Evolutionary conservation across 2,329 filamentous ascomycete genomes (phyloP).

Genomic region (Microdochium trichocladiopsis): DNA sequence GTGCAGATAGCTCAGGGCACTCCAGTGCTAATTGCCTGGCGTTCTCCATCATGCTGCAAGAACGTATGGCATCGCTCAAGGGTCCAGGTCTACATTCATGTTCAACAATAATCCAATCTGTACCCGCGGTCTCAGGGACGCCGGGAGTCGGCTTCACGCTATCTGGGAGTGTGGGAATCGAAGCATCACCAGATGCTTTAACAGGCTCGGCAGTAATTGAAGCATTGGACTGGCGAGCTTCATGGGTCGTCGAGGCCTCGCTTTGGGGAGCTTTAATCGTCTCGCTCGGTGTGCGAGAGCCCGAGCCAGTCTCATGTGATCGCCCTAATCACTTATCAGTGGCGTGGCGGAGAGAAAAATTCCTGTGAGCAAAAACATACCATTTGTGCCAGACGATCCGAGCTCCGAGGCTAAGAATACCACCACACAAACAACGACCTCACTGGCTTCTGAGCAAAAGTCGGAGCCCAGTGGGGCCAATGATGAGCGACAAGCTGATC

Average conservation of each 20-base stretch:
- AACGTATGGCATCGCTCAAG: too few relatives aligned
- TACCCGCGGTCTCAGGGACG: conserved; percentile 8
- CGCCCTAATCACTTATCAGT: not conserved
- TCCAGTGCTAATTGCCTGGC: too few relatives aligned
- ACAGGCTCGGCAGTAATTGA: conserved; percentile 27
- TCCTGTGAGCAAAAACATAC: conserved; percentile 6
- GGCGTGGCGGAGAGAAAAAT: not conserved
- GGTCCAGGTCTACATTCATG: too few relatives aligned
- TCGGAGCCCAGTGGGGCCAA: too few relatives aligned
- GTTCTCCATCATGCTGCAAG: too few relatives aligned
- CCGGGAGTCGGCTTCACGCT: conserved; percentile 8
- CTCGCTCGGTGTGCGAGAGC: conserved; percentile 25
- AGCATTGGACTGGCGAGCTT: conserved; percentile 36
- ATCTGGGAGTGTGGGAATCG: conserved; percentile 30
- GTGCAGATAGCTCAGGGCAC: too few relatives aligned
- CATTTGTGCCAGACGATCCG: conserved; percentile 11
- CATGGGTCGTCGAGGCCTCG: conserved; percentile 31
- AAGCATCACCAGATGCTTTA: conserved; percentile 29
- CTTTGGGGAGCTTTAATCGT: conserved; percentile 25
- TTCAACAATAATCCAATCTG: not conserved
- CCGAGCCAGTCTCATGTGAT: not conserved
- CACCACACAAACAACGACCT: conserved; percentile 41
- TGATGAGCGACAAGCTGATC: too few relatives aligned
- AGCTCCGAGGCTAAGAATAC: conserved; percentile 17
- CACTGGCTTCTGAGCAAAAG: too few relatives aligned